Evolutionary conservation across 116 monocot genomes (phyloP), one percentile per base, ranked within the genome.

Genomic region (Phalaenopsis hybrid): DNA sequence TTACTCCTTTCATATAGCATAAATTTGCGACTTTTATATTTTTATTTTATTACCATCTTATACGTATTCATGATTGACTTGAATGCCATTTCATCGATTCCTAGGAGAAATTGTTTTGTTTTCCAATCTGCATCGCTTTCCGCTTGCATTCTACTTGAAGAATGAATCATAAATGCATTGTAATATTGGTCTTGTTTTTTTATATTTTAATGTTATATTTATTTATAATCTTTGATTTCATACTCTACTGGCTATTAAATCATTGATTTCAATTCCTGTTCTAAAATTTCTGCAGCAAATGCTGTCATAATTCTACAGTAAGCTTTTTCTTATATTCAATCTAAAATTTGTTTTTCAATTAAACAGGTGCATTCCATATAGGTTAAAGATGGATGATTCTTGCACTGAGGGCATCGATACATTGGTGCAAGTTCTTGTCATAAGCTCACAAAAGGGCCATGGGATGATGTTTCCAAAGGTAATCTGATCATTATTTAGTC

Each of bases 381-480:
- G 46, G 80, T 44, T 88, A 41, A 83, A 88, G 41, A 52, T 41
- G 15, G 79, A 78, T 21, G 75, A 81, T 21, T 46, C 57, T 23
- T 68, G 81, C 49, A 48, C 37, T 2, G 21, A 33, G 12, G 80
- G 61, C 25, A 59, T 82, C 18, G 84, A 78, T 57, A 57, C 79
- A 28, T 61, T 21, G 15, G 34, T 92, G 81, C 84, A 90, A 77
- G 87, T 93, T 69, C 87, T 93, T 21, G 87, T 93, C 34, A 86
- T 93, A 48, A 93, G 84, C 78, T 90, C 93, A 1, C 90, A 89
- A 18, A 93, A 93, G 81, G 90, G 93, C 9, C 78, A 90, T 48
- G 84, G 77, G 23, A 89, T 90, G 85, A 84, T 93, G 89, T 93
- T 93, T 79, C 93, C 93, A 4, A 93, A 90, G 88, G 89, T 92